A percentile compares a stretch with the other conserved stretches of the same genome.
Conservation (phyloP, 208 protist genomes). For the Wallacemonas rigidus region DNA sequence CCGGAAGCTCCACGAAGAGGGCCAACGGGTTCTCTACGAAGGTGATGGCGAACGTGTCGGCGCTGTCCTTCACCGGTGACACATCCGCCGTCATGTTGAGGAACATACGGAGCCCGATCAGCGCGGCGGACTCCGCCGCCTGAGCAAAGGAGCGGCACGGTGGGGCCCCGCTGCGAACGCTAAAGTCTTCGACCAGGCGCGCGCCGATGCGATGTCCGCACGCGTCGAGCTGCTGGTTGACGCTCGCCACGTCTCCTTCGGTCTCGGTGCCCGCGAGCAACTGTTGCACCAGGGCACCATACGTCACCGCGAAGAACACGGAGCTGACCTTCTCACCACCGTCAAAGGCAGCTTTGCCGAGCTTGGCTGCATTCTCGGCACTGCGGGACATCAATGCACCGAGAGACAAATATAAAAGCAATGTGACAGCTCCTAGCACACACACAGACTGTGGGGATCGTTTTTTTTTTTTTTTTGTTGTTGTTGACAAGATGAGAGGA, state of each 20-base stretch:
- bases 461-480: too few relatives aligned
- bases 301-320: slow-evolving; percentile 97
- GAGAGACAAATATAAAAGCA: neutral
- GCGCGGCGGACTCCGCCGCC: slow-evolving; percentile 94
- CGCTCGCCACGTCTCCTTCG: slow-evolving; percentile 92
- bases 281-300: slow-evolving; percentile 97
- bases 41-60: slow-evolving; percentile 87
- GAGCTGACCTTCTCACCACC: slow-evolving; percentile 85
- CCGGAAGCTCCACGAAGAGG: slow-evolving; percentile 97
- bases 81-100: slow-evolving; percentile 91
- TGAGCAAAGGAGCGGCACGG: slow-evolving; percentile 93
- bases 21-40: slow-evolving; percentile 97
- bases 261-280: slow-evolving; percentile 92
- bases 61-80: slow-evolving; percentile 76
- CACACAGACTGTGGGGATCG: too few relatives aligned
- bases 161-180: slow-evolving; percentile 82
- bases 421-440: too few relatives aligned
- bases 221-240: slow-evolving; percentile 96
- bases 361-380: slow-evolving; percentile 34
- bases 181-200: slow-evolving; percentile 97
- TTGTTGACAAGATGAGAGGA: too few relatives aligned
- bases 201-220: slow-evolving; percentile 98
- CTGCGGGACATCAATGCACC: slow-evolving; percentile 12
- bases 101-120: slow-evolving; percentile 97
- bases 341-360: slow-evolving; percentile 76